Conservation (phyloP, 345 rosid genomes). For the Gossypioides kirkii region DNA sequence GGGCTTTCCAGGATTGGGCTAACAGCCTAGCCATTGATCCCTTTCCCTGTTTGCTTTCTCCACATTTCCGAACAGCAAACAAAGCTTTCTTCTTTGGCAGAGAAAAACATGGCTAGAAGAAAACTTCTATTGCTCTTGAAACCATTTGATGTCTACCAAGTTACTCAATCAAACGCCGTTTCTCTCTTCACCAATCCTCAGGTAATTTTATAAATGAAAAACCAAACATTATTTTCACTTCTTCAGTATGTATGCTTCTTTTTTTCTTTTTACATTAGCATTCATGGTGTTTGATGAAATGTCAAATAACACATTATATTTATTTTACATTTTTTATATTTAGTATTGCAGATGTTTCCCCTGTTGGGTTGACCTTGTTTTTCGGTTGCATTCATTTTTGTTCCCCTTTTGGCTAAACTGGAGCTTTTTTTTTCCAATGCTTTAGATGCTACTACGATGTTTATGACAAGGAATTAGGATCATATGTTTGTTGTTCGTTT, state of each 20-base stretch:
- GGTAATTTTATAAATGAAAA: slow-evolving; percentile 25
- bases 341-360: not conserved
- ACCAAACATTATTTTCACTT: not conserved
- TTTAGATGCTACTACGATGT: not conserved
- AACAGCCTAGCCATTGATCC: not conserved
- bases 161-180: slow-evolving; percentile 29
- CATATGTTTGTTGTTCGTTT: not conserved
- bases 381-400: not conserved
- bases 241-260: not conserved
- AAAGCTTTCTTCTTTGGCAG: not conserved
- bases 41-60: not conserved
- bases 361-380: not conserved
- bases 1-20: not conserved
- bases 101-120: slow-evolving; percentile 49
- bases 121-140: slow-evolving; percentile 70
- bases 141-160: slow-evolving; percentile 57
- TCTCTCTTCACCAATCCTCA: slow-evolving; percentile 42
- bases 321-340: not conserved
- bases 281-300: slow-evolving; percentile 40
- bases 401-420: not conserved
- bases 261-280: not conserved
- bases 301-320: not conserved
- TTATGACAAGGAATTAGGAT: not conserved
- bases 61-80: not conserved
- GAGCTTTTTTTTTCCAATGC: not conserved